Evolutionary conservation across 1,139 yeast genomes (phyloP).

Genomic region (Suzukiozyma palmioleophila): DNA sequence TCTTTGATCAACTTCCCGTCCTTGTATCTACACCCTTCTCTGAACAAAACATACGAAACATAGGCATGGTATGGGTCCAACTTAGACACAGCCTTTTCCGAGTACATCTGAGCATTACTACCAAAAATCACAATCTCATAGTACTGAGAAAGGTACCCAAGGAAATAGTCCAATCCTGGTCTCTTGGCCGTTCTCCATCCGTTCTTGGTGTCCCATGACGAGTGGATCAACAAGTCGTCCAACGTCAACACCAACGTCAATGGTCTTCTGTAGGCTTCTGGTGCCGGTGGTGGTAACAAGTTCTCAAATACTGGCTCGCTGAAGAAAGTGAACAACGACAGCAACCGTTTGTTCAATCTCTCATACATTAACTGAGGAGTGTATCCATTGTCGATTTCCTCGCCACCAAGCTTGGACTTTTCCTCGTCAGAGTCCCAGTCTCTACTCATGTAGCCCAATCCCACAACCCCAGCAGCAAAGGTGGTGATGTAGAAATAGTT

Average conservation of each 20-base stretch:
- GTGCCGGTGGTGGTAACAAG: conserved; percentile 81
- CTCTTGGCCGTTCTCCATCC: conserved; percentile 99
- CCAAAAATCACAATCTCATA: conserved; percentile 92
- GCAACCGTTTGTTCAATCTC: conserved; percentile 67
- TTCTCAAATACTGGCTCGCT: conserved; percentile 93
- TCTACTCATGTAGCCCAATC: conserved; percentile 72
- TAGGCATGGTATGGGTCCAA: conserved; percentile 92
- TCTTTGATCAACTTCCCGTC: conserved; percentile 89
- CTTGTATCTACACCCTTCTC: conserved; percentile 87
- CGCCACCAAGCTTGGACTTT: conserved; percentile 45
- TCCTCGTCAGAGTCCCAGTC: conserved; percentile 85
- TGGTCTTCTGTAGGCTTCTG: conserved; percentile 91
- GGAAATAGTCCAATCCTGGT: conserved; percentile 95
- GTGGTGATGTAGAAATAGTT: conserved; percentile 63
- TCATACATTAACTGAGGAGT: conserved; percentile 60
- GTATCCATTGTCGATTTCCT: conserved; percentile 62
- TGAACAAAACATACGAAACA: conserved; percentile 79
- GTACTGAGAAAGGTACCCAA: conserved; percentile 90
- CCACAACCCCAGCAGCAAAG: conserved; percentile 58
- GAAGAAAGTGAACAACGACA: conserved; percentile 76
- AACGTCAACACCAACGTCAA: conserved; percentile 82
- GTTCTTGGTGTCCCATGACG: conserved; percentile 85
- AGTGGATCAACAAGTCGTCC: conserved; percentile 86
- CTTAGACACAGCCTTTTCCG: conserved; percentile 80
- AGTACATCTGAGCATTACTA: conserved; percentile 78